A percentile compares a stretch with the other conserved stretches of the same genome.
These are phyloP conservation scores for Euptelea pleiosperma DNA, from an alignment of 164 flowering plant genomes.

Conservation along the genomic window DNA sequence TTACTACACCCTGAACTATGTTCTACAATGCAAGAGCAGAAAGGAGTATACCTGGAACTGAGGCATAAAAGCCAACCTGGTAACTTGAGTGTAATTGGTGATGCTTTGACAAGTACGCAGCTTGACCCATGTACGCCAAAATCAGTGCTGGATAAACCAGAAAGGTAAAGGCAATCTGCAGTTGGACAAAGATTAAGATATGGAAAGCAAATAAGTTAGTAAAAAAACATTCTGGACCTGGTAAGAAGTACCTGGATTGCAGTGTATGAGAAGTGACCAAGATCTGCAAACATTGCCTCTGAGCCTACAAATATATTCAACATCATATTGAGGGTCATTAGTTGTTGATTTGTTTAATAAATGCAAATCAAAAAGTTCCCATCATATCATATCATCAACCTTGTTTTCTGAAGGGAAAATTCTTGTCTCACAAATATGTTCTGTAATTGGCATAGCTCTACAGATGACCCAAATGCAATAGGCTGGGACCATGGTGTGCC, in stretches of 20 bases:
- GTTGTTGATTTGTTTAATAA: conserved; percentile 21
- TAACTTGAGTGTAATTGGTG: conserved; percentile 36
- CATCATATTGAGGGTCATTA: conserved; percentile 21
- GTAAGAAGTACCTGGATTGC: conserved; percentile 44
- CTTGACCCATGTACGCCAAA: conserved; percentile 92
- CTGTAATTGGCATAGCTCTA: too few species aligned
- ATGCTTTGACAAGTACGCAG: conserved; percentile 77
- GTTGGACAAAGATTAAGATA: conserved; percentile 1
- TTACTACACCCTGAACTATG: too few species aligned
- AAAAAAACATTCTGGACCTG: too few species aligned
- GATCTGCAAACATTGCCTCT: conserved; percentile 72
- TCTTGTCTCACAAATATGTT: too few species aligned
- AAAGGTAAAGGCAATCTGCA: conserved; percentile 80
- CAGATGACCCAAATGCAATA: too few species aligned
- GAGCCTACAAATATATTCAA: conserved; percentile 45
- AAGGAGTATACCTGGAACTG: conserved; percentile 64
- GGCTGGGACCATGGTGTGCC: too few species aligned
- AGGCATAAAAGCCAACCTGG: conserved; percentile 62
- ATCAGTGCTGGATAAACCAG: conserved; percentile 84
- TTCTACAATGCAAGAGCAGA: not conserved
- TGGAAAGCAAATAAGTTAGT: too few species aligned
- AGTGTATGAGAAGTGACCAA: conserved; percentile 60
- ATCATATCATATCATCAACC: not conserved
- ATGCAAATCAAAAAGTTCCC: conserved; percentile 28
- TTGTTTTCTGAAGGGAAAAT: too few species aligned